Base-by-base conservation (phyloP, 306 rosid genomes). In the Dalbergia cultrata region DNA sequence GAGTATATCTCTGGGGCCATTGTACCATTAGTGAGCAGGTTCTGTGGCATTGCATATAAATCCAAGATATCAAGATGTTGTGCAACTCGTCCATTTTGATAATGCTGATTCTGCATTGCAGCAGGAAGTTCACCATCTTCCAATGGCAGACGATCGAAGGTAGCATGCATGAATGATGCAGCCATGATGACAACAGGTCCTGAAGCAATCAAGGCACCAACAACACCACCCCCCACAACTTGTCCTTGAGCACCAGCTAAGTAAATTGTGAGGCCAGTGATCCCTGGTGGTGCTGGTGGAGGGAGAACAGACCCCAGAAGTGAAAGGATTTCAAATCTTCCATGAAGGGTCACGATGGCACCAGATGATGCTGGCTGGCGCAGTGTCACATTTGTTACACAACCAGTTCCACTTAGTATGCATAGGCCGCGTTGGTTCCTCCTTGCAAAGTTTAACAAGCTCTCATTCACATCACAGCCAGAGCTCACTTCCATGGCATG, bases 401-500 rank as follows among this genome's bases (percentile, higher is more conserved):
- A 88, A 1, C 97, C 97, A 76, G 91, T 88, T 0, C 90, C 97
- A 56, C 93, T 92, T 17, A 92, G 89, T 79, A 92, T 90, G 87
- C 90, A 92, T 59, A 92, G 86, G n/a, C 97, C 97, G 0, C 97
- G 79, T 33, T 92, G 97, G 80, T 87, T 88, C 81, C 94, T 87
- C 87, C 97, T 87, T n/a, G 97, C 97, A 77, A 90, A 92, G 84
- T 82, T 85, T 26, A 90, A 87, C 78, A 92, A 85, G 57, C 93
- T 88, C 65, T 92, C 97, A 70, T 89, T 87, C 85, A 92, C 97
- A 72, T 92, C 93, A 47, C 90, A 92, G 35, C 97, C 97, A 0
- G 97, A 90, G 39, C 89, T 88, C 64, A 92, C 91, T 80, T 92
- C 97, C 97, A 92, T 87, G 50, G 93, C 97, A 84, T 92, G 97